Conservation (phyloP, 2,329 filamentous ascomycete genomes). For the Alternaria metachromatica region DNA sequence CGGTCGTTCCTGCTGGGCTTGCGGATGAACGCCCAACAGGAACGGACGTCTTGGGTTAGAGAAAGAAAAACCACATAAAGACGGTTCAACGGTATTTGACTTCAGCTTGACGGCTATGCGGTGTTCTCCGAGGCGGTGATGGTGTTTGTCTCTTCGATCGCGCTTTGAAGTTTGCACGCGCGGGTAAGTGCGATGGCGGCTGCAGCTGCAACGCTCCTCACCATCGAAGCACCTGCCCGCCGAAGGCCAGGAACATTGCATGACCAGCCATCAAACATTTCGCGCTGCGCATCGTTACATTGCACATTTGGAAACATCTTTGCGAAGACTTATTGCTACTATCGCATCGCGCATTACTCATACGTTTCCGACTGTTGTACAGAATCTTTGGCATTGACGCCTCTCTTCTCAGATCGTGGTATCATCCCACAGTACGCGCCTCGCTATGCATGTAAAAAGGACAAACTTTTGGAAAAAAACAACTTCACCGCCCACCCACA, state of each 20-base stretch:
- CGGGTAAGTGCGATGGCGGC: neutral
- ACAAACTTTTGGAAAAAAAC: neutral
- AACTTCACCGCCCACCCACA: neutral
- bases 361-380: neutral
- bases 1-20: neutral
- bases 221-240: neutral
- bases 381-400: neutral
- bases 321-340: neutral
- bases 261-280: neutral
- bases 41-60: neutral
- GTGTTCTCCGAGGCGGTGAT: neutral
- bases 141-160: neutral
- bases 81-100: neutral
- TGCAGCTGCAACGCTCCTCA: neutral
- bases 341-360: neutral
- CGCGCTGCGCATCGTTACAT: neutral
- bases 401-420: neutral
- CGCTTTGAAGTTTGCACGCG: neutral
- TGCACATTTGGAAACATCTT: neutral
- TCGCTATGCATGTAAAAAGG: conserved; percentile 20
- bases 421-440: conserved; percentile 6
- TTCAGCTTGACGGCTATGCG: neutral
- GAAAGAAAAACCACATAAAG: neutral
- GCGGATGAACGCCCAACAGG: neutral
- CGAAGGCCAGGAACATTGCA: neutral